phyloP scores from a whole-genome alignment of 2,329 filamentous ascomycete species.

The Aspergillus pseudoglaucus region DNA sequence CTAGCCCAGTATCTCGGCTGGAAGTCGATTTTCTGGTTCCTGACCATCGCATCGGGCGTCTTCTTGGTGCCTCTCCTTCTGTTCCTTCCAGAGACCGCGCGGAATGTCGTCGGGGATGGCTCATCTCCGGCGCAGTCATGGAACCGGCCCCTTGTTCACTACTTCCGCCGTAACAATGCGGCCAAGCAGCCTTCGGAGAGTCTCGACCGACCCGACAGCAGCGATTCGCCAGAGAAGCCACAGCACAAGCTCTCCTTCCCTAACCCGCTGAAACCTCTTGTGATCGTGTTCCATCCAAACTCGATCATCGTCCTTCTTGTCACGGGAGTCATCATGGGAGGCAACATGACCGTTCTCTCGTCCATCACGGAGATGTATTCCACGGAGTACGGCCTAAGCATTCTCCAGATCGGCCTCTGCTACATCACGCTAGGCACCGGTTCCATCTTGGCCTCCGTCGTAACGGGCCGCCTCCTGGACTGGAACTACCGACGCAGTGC shows the following conservation, averaged over 20 bases:
- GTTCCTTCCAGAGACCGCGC: conserved; percentile 20
- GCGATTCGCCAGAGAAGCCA: conserved; percentile 3
- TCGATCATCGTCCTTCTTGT: conserved; percentile 25
- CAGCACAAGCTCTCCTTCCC: conserved; percentile 8
- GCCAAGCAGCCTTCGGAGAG: background rate
- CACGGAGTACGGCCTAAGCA: conserved; percentile 23
- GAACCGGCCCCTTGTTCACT: conserved; percentile 6
- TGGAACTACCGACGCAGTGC: conserved; percentile 17
- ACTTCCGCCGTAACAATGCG: background rate
- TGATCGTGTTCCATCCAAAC: conserved; percentile 18
- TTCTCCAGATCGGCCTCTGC: conserved; percentile 29
- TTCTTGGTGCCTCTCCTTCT: conserved; percentile 21
- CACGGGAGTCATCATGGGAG: conserved; percentile 11
- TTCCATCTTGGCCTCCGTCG: conserved; percentile 14
- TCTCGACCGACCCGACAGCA: background rate
- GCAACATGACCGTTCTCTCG: conserved; percentile 21
- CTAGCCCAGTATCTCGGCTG: conserved; percentile 44
- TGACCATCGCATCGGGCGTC: conserved; percentile 37
- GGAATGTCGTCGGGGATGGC: conserved; percentile 24
- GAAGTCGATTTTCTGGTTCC: conserved; percentile 49
- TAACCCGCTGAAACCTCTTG: conserved; percentile 19
- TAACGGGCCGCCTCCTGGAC: conserved; percentile 14
- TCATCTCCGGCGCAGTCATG: conserved; percentile 11
- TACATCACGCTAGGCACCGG: conserved; percentile 27
- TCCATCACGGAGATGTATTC: conserved; percentile 17